Base-by-base conservation (phyloP, 306 rosid species). In the Glycine soja region DNA sequence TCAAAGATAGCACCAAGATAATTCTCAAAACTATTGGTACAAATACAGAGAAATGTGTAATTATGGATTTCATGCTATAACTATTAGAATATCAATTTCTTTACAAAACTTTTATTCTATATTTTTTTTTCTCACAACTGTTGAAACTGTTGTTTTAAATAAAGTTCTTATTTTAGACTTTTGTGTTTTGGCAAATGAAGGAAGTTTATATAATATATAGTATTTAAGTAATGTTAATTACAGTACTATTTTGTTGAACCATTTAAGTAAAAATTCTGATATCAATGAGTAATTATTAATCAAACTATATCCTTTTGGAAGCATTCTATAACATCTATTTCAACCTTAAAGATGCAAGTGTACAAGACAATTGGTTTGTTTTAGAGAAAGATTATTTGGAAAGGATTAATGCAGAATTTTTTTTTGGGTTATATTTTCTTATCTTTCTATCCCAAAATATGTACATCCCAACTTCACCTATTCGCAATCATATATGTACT, bases 11-110 rank as follows among this genome's bases (percentile, higher is more conserved):
- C 18, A 76, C 34, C 50, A n/a, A 34, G 38, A 32, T 76, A 47
- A 63, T 46, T 61, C 48, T 76, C 72, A 34, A 14, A 40, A 30
- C 68, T 15, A 12, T 45, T 54, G 40, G 48, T 57, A 16, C 36
- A 70, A 66, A 54, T 3, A 15, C 2, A 65, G 50, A 68, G 12
- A 59, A 52, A 53, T 63, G 11, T 43, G 3, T 48, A 43, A 61
- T 75, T 61, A 8, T 45, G 46, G 52, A 75, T 75, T 59, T 45
- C 32, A 58, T 8, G 80, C 45, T 30, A 59, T 36, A 46, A 61
- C 61, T 0, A 48, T 50, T 30, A 47, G 57, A 47, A 70, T 43
- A 12, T 11, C 57, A 11, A 19, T 19, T 47, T 18, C 36, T 47
- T 67, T 16, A 10, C 56, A 70, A 19, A 2, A 46, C 30, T 24